A percentile compares a stretch with the other conserved stretches of the same genome.
Conservation (phyloP, 140 eudicot genomes). For the Stevia rebaudiana region DNA sequence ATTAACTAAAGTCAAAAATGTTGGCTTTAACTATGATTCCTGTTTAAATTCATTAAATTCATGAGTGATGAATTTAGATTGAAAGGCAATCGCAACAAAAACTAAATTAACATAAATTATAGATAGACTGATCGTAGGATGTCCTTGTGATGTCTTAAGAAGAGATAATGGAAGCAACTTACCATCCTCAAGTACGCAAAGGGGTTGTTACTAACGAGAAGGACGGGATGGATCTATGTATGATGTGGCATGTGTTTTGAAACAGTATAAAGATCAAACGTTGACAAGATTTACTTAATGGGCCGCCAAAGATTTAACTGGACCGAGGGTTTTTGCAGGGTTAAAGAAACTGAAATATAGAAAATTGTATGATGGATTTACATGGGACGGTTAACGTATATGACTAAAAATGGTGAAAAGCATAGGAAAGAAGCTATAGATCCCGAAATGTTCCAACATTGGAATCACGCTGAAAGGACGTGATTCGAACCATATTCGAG, state of each 20-base stretch:
- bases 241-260: not conserved
- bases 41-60: not conserved
- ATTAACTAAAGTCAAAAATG: too few species aligned
- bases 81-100: not conserved
- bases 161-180: conserved; percentile 44
- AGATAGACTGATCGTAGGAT: conserved; percentile 2
- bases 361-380: too few species aligned
- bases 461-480: too few species aligned
- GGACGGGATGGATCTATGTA: not conserved
- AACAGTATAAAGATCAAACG: not conserved
- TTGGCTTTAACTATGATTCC: not conserved
- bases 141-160: conserved; percentile 3
- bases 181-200: conserved; percentile 22
- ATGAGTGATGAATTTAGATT: not conserved
- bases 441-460: too few species aligned
- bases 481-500: too few species aligned
- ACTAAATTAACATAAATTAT: not conserved
- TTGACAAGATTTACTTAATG: not conserved
- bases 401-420: too few species aligned
- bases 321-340: not conserved
- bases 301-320: not conserved
- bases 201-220: not conserved
- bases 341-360: too few species aligned
- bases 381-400: too few species aligned
- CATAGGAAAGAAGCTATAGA: too few species aligned